These are phyloP conservation scores for Cymbopogon citratus DNA, from an alignment of 176 grass and related monocot genomes.

Conservation along the genomic window DNA sequence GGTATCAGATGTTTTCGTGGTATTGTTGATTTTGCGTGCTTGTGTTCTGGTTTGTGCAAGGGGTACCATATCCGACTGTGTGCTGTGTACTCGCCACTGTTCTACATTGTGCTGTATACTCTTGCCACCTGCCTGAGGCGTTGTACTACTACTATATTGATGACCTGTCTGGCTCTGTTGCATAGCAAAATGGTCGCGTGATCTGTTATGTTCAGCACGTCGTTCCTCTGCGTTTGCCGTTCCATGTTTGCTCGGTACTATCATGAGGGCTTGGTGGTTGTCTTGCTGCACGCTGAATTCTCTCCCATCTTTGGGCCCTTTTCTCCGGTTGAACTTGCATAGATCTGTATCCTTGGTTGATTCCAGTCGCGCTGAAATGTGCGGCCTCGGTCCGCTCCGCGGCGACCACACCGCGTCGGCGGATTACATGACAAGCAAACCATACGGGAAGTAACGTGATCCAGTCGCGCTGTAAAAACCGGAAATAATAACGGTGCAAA, in stretches of 20 bases:
- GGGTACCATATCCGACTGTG: not conserved
- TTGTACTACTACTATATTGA: not conserved
- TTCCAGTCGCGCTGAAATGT: no score
- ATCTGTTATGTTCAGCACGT: not conserved
- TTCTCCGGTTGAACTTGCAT: not conserved
- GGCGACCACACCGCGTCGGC: no score
- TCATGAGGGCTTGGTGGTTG: not conserved
- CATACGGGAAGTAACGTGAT: no score
- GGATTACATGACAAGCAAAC: no score
- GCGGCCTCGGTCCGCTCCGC: no score
- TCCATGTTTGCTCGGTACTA: not conserved
- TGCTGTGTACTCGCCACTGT: slow-evolving; percentile 11
- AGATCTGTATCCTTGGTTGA: not conserved
- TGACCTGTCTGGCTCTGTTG: not conserved
- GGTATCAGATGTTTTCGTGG: slow-evolving; percentile 45
- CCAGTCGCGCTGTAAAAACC: no score
- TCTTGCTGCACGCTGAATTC: not conserved
- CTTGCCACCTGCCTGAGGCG: not conserved
- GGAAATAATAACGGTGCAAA: no score
- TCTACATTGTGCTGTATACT: not conserved
- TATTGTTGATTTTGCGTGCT: slow-evolving; percentile 6
- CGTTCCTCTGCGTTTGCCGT: not conserved
- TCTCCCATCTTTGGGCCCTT: not conserved
- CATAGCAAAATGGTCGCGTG: not conserved
- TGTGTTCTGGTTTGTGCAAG: slow-evolving; percentile 15